These are phyloP conservation scores for Stachybotrys echinatus DNA, from an alignment of 2,329 filamentous ascomycete species.

Conservation along the genomic window DNA sequence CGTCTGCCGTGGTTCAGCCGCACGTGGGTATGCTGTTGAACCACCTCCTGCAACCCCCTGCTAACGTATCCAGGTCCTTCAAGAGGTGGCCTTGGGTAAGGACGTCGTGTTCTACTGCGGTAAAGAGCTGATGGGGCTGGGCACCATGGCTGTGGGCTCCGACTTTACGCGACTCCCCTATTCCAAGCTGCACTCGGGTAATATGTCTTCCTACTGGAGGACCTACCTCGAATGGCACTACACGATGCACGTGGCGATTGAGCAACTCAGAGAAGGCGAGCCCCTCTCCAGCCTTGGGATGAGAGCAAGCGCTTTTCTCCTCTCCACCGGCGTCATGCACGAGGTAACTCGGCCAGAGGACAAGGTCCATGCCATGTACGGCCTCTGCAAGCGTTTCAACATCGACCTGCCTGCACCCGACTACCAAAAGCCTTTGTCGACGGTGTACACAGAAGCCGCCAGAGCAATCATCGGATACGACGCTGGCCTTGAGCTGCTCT, in stretches of 20 bases:
- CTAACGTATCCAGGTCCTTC: slow-evolving; percentile 1
- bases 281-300: background rate
- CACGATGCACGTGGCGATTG: background rate
- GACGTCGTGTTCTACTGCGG: slow-evolving; percentile 1
- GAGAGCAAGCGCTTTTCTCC: background rate
- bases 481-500: background rate
- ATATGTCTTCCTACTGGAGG: background rate
- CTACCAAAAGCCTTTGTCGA: background rate
- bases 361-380: background rate
- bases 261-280: background rate
- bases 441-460: background rate
- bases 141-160: background rate
- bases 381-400: background rate
- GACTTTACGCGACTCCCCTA: slow-evolving; percentile 1
- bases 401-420: background rate
- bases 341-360: slow-evolving; percentile 1
- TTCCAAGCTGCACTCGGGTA: background rate
- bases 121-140: background rate
- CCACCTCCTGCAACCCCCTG: too few relatives aligned
- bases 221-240: background rate
- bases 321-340: background rate
- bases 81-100: background rate
- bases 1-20: slow-evolving; percentile 1
- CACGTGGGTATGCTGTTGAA: background rate
- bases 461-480: background rate